Evolutionary conservation across 805 yeast genomes (phyloP).

Genomic region (Suhomyces emberorum): DNA sequence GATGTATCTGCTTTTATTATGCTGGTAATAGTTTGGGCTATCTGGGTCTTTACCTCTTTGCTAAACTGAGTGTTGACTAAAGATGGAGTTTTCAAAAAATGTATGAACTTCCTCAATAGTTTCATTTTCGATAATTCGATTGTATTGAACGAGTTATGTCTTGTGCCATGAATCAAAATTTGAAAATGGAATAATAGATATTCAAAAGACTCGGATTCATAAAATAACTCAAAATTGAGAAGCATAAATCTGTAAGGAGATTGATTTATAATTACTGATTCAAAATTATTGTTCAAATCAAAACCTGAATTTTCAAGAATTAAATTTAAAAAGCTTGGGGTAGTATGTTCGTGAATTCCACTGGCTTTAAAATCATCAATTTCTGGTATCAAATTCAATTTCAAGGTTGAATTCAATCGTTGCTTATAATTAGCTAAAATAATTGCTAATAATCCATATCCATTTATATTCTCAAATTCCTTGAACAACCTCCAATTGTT

Average conservation of each 20-base stretch:
- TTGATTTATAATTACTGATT: slow-evolving; percentile 56
- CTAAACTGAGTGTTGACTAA: slow-evolving; percentile 6
- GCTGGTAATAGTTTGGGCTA: slow-evolving; percentile 19
- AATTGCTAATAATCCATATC: slow-evolving; percentile 57
- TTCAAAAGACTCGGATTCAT: slow-evolving; percentile 55
- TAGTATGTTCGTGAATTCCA: background rate
- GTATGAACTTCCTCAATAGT: slow-evolving; percentile 44
- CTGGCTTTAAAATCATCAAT: background rate
- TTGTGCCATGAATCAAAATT: slow-evolving; percentile 46
- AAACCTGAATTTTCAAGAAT: slow-evolving; percentile 57
- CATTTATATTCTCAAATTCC: slow-evolving; percentile 59
- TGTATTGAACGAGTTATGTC: slow-evolving; percentile 48
- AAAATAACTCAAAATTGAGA: slow-evolving; percentile 60
- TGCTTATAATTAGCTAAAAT: slow-evolving; percentile 47
- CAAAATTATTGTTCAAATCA: slow-evolving; percentile 45
- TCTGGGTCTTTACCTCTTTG: slow-evolving; percentile 13
- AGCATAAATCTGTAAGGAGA: slow-evolving; percentile 49
- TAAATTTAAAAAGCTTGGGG: slow-evolving; percentile 38
- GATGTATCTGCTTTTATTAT: slow-evolving; percentile 42
- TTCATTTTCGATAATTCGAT: slow-evolving; percentile 53
- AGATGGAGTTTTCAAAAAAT: slow-evolving; percentile 40
- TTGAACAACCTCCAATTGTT: slow-evolving; percentile 48
- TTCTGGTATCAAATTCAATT: slow-evolving; percentile 8
- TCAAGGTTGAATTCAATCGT: slow-evolving; percentile 14
- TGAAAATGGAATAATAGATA: slow-evolving; percentile 57